Base-by-base conservation (phyloP, 768 basidiomycete species). In the Macrolepiota albuminosa region DNA sequence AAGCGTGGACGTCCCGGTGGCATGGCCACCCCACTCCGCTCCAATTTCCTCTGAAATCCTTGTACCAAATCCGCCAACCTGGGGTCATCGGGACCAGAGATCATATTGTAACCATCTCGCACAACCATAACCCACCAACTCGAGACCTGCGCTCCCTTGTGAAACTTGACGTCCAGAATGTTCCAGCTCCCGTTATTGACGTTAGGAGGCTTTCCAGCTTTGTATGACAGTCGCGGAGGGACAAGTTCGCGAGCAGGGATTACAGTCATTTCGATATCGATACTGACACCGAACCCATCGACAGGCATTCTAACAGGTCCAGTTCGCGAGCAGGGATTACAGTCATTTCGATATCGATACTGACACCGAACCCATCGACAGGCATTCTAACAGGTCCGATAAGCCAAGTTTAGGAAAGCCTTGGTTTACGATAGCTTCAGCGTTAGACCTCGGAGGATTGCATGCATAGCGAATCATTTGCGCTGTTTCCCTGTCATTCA, bases 121-220 rank as follows among this genome's bases (percentile, higher is more conserved):
- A 93, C 77, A 8, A 86, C 79, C 0, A 93, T 67, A 9, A 91
- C 83, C 72, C 84, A 85, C 87, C 89, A 92, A 37, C 76, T 78
- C 9, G 69, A 42, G 18, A 90, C 76, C 1, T 57, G 65, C 0
- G 78, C 86, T 0, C 83, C 84, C 0, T 65, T 67, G 37, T 86
- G 83, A 66, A 93, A 91, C 66, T 85, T 84, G 56, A 88, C 85
- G 26, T 86, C 78, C 37, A 87, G 68, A 55, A 92, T 85, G 62
- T 93, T 93, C 91, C 91, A 93, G 42, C 82, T 81, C 0, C 86
- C 92, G 36, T 87, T 82, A 39, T 66, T 72, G 6, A 84, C 79
- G 14, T 72, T 77, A 3, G 75, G 58, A 48, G 59, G 68, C 26
- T 66, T 70, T 2, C 83, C 84, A 4, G 64, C 71, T 40, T 71